Base-by-base conservation (phyloP, 2,329 filamentous ascomycete species). In the Botrytis hyacinthi region DNA sequence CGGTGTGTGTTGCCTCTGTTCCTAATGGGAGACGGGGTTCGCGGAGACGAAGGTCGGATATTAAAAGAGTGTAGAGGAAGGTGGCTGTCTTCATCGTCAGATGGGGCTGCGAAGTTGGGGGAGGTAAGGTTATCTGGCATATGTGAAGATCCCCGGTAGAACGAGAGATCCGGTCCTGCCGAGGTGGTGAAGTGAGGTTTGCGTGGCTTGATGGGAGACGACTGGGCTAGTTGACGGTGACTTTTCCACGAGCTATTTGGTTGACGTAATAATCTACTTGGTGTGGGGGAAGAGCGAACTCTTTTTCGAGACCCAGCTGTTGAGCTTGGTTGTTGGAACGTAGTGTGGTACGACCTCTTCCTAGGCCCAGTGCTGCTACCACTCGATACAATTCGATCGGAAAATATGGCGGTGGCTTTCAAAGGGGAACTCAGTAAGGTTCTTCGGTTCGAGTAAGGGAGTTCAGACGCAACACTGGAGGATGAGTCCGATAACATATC, bases 401-500 rank as follows among this genome's bases (percentile, higher is more conserved):
- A 97, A 82, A 96, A 97, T 78, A 96, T 87, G 29, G 77, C 75
- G 71, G 93, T 89, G 26, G 90, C 91, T 80, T 94, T 94, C 80
- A 97, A 93, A 68, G 94, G 97, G 79, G 94, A 97, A 85, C 93
- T 93, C 79, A 97, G 88, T 51, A 88, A 76, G 6, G 76, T 84
- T 78, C 87, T 87, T 67, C 87, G 85, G 44, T 65, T 73, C 7
- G 90, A 89, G 80, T 92, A 93, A 74, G 90, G 90, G 75, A 93
- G 87, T 78, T 94, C 93, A 73, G 94, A 96, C 76, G 92, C 88
- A 81, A 90, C 93, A 69, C 78, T 80, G 1, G 93, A 96, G 4
- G 94, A 97, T 40, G 93, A 94, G 83, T 97, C 94, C 77, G 94
- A 97, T 75, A 94, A 86, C 76, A 92, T 89, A 80, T 97, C 94